phyloP scores from a whole-genome alignment of 148 eudicot genomes.

The Vaccinium myrtillus region DNA sequence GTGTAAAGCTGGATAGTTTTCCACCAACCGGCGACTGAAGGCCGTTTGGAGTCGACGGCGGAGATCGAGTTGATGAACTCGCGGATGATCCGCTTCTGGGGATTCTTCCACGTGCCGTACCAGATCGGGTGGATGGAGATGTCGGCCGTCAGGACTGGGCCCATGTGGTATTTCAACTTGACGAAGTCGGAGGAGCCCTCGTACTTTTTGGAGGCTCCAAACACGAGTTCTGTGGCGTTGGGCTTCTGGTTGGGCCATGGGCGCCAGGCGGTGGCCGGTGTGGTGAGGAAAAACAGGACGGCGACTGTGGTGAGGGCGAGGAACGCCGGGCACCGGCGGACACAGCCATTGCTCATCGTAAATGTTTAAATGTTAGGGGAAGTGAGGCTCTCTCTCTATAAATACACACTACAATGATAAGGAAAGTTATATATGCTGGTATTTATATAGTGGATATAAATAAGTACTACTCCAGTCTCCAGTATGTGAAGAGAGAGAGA shows the following conservation, averaged over 20 bases:
- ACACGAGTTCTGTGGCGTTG: constrained; percentile 33
- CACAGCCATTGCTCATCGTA: constrained; percentile 4
- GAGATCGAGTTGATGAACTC: constrained; percentile 78
- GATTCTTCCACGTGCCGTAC: constrained; percentile 69
- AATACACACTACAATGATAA: too few relatives aligned
- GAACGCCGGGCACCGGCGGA: not conserved
- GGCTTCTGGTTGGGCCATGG: constrained; percentile 59
- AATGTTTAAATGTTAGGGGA: not conserved
- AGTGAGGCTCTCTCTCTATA: not conserved
- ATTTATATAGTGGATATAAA: too few relatives aligned
- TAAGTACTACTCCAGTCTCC: too few relatives aligned
- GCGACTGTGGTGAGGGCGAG: constrained; percentile 7
- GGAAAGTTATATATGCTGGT: too few relatives aligned
- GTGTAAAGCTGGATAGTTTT: constrained; percentile 76
- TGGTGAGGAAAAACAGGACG: constrained; percentile 18
- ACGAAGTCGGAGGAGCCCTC: constrained; percentile 86
- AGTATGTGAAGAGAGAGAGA: constrained; percentile 1
- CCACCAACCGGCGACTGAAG: constrained; percentile 88
- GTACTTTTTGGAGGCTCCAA: constrained; percentile 55
- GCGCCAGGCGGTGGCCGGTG: constrained; percentile 46
- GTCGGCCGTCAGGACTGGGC: constrained; percentile 76
- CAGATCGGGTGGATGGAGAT: constrained; percentile 77
- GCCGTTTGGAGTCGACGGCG: constrained; percentile 39
- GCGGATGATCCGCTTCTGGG: constrained; percentile 74
- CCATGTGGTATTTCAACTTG: constrained; percentile 80